A percentile compares a stretch with the other conserved stretches of the same genome.
Conservation (phyloP, 1,139 yeast species). For the Nakaseomyces sp. region DNA sequence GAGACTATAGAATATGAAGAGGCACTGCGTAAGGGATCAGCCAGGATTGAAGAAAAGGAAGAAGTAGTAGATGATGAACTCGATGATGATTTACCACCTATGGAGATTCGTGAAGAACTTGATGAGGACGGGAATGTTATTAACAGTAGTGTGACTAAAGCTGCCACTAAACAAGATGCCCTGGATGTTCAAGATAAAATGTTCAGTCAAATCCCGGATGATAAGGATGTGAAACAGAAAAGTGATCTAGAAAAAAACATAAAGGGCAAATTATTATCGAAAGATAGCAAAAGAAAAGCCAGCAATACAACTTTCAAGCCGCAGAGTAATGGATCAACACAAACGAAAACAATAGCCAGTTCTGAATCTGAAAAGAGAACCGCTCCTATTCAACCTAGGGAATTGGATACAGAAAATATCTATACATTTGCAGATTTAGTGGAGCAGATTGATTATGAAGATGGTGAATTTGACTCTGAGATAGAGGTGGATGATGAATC, state of each 20-base stretch:
- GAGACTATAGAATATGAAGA: slow-evolving; percentile 19
- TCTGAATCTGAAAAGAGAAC: not conserved
- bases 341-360: not conserved
- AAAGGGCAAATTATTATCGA: slow-evolving; percentile 13
- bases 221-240: not conserved
- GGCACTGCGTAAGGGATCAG: slow-evolving; percentile 6
- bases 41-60: slow-evolving; percentile 10
- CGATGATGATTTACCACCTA: slow-evolving; percentile 44
- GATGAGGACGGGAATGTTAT: slow-evolving; percentile 72
- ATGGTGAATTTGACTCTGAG: slow-evolving; percentile 32
- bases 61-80: slow-evolving; percentile 10
- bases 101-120: slow-evolving; percentile 79
- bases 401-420: slow-evolving; percentile 43
- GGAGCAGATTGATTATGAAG: slow-evolving; percentile 30
- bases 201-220: slow-evolving; percentile 7
- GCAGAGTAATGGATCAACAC: too few species aligned
- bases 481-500: slow-evolving; percentile 33
- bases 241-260: slow-evolving; percentile 15
- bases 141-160: slow-evolving; percentile 34
- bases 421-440: slow-evolving; percentile 31
- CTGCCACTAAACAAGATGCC: slow-evolving; percentile 10
- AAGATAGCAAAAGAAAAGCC: not conserved
- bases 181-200: slow-evolving; percentile 11
- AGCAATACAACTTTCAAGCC: too few species aligned
- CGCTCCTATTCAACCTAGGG: not conserved